Percentiles rank a stretch among this genome's conserved stretches.
These are phyloP conservation scores for Helotiales sp. DNA, from an alignment of 2,329 filamentous ascomycete species.

Conservation along the genomic window DNA sequence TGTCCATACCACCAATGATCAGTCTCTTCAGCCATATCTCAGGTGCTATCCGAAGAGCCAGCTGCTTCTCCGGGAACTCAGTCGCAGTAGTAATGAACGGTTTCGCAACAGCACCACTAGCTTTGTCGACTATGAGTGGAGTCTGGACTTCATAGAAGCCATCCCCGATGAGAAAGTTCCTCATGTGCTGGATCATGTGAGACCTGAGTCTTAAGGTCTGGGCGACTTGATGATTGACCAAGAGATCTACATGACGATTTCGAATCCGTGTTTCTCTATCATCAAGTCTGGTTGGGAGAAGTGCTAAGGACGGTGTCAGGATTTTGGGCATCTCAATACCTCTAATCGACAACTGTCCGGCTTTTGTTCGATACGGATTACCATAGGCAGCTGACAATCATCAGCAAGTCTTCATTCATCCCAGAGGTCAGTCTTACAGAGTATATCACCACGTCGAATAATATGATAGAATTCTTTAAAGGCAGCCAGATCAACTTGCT, in stretches of 20 bases:
- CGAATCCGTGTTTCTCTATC: constrained; percentile 72
- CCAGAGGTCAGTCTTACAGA: constrained; percentile 59
- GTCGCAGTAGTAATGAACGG: constrained; percentile 81
- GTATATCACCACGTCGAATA: constrained; percentile 78
- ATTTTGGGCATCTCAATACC: constrained; percentile 68
- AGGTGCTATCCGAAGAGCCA: constrained; percentile 85
- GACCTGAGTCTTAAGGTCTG: constrained; percentile 75
- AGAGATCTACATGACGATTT: constrained; percentile 82
- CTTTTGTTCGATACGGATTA: constrained; percentile 62
- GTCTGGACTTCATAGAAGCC: constrained; percentile 88
- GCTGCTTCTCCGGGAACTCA: constrained; percentile 68
- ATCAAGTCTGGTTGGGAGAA: constrained; percentile 69
- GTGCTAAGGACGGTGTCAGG: constrained; percentile 76
- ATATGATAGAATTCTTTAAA: constrained; percentile 65
- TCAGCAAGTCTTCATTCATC: constrained; percentile 15
- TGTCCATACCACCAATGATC: constrained; percentile 83
- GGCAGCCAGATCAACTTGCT: constrained; percentile 38
- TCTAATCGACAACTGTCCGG: constrained; percentile 72
- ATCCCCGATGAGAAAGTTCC: constrained; percentile 68
- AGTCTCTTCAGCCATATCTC: constrained; percentile 94
- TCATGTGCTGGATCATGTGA: constrained; percentile 70
- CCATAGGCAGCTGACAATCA: constrained; percentile 59
- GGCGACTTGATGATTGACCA: constrained; percentile 68
- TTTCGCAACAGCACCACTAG: constrained; percentile 84
- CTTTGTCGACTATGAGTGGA: constrained; percentile 78